Base-by-base conservation (phyloP, 1,139 yeast genomes). In the Pichia sp. region DNA sequence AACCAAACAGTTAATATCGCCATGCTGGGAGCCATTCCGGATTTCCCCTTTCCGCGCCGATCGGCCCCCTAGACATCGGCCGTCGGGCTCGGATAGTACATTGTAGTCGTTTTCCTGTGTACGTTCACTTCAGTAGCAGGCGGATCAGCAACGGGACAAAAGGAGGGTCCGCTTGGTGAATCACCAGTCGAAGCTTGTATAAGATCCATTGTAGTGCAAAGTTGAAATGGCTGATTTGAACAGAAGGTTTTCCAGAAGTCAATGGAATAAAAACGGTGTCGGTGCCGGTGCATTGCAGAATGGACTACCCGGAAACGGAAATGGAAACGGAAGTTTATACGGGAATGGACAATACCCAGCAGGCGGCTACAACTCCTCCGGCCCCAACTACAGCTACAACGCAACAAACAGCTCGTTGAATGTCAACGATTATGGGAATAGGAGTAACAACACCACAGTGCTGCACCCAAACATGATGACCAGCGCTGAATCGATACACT, bases 401-500 rank as follows among this genome's bases (percentile, higher is more conserved):
- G 46, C 40, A 12, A 36, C 46, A 3, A 24, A 30, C n/a, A 42
- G 51, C 38, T 52, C 58, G 1, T 41, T 53, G 3, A 53, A 48
- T 44, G 40, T 56, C 10, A 54, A 54, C 16, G 52, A 53, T 27
- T 51, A 53, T n/a, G 27, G 50, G n/a, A 51, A 46, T 16, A 29
- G 50, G 17, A 41, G 48, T 34, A 42, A 30, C 9, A 27, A 8
- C 12, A 38, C 14, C 14, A 38, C 41, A 14, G 41, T 38, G 16
- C 33, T 44, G 14, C 46, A 41, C 20, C 51, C 54, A 17, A 50
- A 44, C 12, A 34, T 50, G 20, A n/a, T 38, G 27, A 31, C 38
- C 8, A 46, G 54, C 30, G 50, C 55, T 2, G 56, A 50, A 34
- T 55, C 58, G 14, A 45, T 55, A 10, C 45, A 41, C 16, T 55